phyloP scores from a whole-genome alignment of 2,329 filamentous ascomycete species.

The Fusarium concolor region DNA sequence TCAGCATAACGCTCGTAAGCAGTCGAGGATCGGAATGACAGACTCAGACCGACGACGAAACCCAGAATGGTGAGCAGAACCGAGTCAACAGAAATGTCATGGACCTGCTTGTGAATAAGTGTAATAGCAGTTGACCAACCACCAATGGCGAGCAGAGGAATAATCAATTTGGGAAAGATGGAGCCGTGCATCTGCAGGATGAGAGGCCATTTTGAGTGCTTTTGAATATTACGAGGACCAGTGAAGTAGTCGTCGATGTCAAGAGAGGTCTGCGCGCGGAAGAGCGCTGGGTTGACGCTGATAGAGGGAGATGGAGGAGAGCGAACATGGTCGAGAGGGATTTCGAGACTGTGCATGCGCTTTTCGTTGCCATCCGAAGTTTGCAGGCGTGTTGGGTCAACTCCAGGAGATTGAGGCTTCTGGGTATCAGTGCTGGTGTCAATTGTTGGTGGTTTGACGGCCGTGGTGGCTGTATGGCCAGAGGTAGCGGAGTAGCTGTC shows the following conservation, averaged over 20 bases:
- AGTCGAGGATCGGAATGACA: conserved; percentile 81
- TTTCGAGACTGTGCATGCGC: conserved; percentile 45
- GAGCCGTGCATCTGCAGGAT: conserved; percentile 82
- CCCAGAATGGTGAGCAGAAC: conserved; percentile 78
- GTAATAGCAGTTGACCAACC: conserved; percentile 76
- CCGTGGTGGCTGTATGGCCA: conserved; percentile 30
- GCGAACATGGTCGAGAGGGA: conserved; percentile 46
- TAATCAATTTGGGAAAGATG: conserved; percentile 78
- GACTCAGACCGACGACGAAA: conserved; percentile 83
- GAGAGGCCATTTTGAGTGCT: conserved; percentile 81
- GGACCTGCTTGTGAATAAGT: conserved; percentile 57
- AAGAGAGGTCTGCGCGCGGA: conserved; percentile 52
- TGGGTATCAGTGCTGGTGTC: conserved; percentile 19
- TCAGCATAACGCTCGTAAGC: conserved; percentile 80
- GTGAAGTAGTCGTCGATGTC: conserved; percentile 72
- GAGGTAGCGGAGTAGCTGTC: conserved; percentile 38
- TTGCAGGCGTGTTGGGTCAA: conserved; percentile 19
- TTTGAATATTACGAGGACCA: conserved; percentile 75
- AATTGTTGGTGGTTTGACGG: conserved; percentile 33
- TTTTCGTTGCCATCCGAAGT: conserved; percentile 28
- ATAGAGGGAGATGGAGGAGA: conserved; percentile 50
- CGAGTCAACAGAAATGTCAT: conserved; percentile 54
- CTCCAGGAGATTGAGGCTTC: conserved; percentile 3
- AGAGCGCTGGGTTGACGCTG: conserved; percentile 46
- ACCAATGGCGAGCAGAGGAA: conserved; percentile 73